phyloP scores from a whole-genome alignment of 305 asterid genomes.

The Salvia sclarea region DNA sequence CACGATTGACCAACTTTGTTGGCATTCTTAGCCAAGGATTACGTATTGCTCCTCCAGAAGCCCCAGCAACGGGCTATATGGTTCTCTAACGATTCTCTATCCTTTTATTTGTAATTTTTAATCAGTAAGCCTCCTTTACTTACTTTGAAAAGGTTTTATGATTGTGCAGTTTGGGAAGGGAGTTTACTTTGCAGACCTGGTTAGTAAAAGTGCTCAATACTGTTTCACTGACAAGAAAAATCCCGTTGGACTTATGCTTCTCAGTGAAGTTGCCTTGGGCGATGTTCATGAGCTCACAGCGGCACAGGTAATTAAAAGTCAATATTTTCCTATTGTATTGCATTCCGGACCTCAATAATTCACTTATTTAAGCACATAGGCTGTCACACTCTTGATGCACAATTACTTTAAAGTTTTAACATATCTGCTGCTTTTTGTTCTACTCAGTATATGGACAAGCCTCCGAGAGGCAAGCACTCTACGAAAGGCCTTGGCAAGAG shows the following conservation, averaged over 20 bases:
- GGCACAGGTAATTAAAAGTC: constrained; percentile 54
- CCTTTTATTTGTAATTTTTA: constrained; percentile 21
- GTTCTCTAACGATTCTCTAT: constrained; percentile 41
- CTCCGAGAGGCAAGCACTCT: constrained; percentile 88
- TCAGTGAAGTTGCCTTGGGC: constrained; percentile 98
- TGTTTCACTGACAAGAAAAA: constrained; percentile 75
- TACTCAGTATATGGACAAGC: constrained; percentile 85
- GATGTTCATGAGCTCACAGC: constrained; percentile 73
- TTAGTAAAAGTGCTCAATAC: constrained; percentile 98
- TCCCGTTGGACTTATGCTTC: constrained; percentile 94
- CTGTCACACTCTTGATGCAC: constrained; percentile 4
- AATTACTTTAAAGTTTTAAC: not conserved
- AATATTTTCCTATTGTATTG: not conserved
- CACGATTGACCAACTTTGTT: constrained; percentile 87
- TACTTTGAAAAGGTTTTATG: constrained; percentile 17
- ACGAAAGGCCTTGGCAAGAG: constrained; percentile 93
- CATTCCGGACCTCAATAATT: not conserved
- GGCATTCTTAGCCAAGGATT: constrained; percentile 98
- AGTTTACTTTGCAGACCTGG: constrained; percentile 93
- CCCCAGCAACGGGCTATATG: constrained; percentile 98
- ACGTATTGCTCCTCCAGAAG: constrained; percentile 99
- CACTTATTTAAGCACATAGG: not conserved
- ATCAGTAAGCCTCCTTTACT: constrained; percentile 8
- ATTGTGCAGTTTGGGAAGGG: constrained; percentile 89
- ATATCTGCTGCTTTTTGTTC: constrained; percentile 23